These are phyloP conservation scores for Polysphondylium violaceum DNA, from an alignment of 78 protist genomes.

Conservation along the genomic window DNA sequence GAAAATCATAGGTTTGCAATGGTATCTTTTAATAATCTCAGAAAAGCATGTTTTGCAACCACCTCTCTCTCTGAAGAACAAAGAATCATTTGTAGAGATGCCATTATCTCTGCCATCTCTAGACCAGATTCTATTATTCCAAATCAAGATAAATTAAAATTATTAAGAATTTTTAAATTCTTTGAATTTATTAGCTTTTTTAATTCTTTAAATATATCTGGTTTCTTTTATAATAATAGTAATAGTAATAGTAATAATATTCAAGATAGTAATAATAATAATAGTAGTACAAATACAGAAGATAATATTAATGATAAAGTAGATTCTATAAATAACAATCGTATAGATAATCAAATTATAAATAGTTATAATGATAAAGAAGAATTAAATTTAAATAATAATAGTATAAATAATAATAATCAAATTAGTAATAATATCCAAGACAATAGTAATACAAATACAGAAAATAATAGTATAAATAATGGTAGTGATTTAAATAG, in stretches of 20 bases:
- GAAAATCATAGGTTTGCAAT: conserved; percentile 45
- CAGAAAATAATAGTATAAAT: background rate
- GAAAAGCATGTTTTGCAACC: conserved; percentile 33
- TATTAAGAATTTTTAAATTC: conserved; percentile 28
- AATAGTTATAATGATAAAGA: background rate
- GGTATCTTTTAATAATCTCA: conserved; percentile 29
- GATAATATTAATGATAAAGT: background rate
- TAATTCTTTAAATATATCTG: background rate
- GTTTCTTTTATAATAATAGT: background rate
- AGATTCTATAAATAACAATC: background rate
- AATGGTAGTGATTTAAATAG: background rate
- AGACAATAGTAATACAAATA: background rate
- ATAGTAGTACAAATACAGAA: background rate
- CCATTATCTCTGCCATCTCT: background rate
- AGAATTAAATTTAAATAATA: background rate
- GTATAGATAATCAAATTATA: background rate
- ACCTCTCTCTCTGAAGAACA: background rate
- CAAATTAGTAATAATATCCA: background rate
- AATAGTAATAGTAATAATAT: background rate
- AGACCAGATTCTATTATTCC: conserved; percentile 48
- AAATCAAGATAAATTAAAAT: conserved; percentile 11
- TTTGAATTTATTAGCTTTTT: background rate
- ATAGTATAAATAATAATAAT: background rate
- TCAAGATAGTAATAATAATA: background rate
- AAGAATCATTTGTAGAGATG: conserved; percentile 20